phyloP scores from a whole-genome alignment of 2,329 filamentous ascomycete species.

The Mollisia scopiformis region DNA sequence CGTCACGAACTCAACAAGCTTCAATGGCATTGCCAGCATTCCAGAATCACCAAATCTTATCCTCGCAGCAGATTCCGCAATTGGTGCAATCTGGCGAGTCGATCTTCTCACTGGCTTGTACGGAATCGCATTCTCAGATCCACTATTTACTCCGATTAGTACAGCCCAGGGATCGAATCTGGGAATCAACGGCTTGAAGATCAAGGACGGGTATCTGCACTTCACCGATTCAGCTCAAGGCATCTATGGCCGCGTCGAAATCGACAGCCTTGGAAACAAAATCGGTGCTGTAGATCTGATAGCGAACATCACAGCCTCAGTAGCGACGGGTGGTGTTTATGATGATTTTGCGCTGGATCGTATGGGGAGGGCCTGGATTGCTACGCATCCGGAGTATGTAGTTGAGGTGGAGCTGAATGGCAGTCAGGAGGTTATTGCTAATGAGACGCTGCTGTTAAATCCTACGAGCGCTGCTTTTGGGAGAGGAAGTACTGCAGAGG shows the following conservation, averaged over 20 bases:
- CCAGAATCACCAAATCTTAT: slow-evolving; percentile 17
- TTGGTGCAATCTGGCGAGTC: slow-evolving; percentile 32
- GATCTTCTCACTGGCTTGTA: slow-evolving; percentile 28
- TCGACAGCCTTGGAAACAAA: slow-evolving; percentile 11
- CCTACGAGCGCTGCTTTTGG: slow-evolving; percentile 20
- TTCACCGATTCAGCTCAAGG: slow-evolving; percentile 30
- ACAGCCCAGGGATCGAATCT: slow-evolving; percentile 9
- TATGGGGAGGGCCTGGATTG: slow-evolving; percentile 17
- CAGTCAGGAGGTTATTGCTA: slow-evolving; percentile 5
- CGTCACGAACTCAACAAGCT: slow-evolving; percentile 18
- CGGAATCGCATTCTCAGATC: slow-evolving; percentile 15
- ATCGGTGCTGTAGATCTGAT: slow-evolving; percentile 13
- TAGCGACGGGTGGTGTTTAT: not conserved
- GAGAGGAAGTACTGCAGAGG: slow-evolving; percentile 12
- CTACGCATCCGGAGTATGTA: slow-evolving; percentile 19
- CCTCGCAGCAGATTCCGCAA: slow-evolving; percentile 33
- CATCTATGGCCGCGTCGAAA: slow-evolving; percentile 17
- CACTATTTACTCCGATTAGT: slow-evolving; percentile 2
- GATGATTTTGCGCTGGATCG: slow-evolving; percentile 24
- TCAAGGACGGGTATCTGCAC: slow-evolving; percentile 25
- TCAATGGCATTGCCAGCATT: slow-evolving; percentile 30
- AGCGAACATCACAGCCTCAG: not conserved
- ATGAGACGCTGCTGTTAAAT: slow-evolving; percentile 17
- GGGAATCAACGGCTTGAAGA: slow-evolving; percentile 33
- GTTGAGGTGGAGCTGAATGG: slow-evolving; percentile 14